Base-by-base conservation (phyloP, 1,284 basidiomycete species). In the Malassezia restricta region DNA sequence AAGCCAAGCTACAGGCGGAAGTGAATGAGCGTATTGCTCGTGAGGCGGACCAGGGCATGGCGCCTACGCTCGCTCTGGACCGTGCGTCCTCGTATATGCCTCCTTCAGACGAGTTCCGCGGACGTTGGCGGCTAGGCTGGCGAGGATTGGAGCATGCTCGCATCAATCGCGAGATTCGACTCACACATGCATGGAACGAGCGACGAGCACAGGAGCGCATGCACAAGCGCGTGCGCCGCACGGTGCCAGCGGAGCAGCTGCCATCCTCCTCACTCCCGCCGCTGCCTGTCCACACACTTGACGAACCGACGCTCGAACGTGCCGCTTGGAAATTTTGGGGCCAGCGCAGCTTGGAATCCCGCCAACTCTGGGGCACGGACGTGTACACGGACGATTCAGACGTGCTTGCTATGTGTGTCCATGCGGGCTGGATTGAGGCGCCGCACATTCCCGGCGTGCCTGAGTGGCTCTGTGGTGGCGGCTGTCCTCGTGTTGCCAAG, bases 331-430 rank as follows among this genome's bases (percentile, higher is more conserved):
- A 46, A 9, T 71, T 73, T 50, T 71, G 70, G 68, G 47, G 51
- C 17, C 55, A 64, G 29, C 58, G 55, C 7, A 57, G 62, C 17
- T 54, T 72, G 1, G 47, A 59, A 15, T 57, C 58, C 15, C 65
- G 77, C 32, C 70, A 75, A 38, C 64, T 79, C 30, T 80, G 79
- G 79, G 79, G 79, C 6, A 79, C 78, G 3, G 79, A 80, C 49
- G 77, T 80, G 35, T 80, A 79, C 62, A 80, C 79, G n/a, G 79
- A 80, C 64, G 79, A 80, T 62, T 79, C 78, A 27, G 78, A 79
- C 61, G 70, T 79, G 5, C 70, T 79, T 1, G 75, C 76, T 12
- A 74, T 79, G 44, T 75, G 78, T 30, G 64, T 79, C 5, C 79
- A 80, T 62, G 76, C 76, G 0, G 79, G 79, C 9, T 79, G 78